phyloP scores from a whole-genome alignment of 257 asterid species.

The Parsonsia alboflavescens region DNA sequence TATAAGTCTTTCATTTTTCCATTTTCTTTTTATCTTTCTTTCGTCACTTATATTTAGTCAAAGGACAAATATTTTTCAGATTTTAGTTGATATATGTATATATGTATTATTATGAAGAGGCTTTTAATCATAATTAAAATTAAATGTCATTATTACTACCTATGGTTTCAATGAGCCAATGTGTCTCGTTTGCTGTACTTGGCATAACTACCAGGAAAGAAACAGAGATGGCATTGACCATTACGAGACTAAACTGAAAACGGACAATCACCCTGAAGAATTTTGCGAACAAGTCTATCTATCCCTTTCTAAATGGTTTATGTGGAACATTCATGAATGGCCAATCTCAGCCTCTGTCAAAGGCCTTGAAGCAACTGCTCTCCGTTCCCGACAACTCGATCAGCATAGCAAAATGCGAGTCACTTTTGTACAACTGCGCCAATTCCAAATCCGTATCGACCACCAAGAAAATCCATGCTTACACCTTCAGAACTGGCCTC shows the following conservation, averaged over 20 bases:
- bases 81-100: too few species aligned
- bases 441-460: constrained; percentile 43
- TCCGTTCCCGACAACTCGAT: neutral
- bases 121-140: too few species aligned
- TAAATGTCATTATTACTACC: too few species aligned
- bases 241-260: neutral
- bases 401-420: constrained; percentile 48
- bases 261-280: neutral
- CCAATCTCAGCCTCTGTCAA: constrained; percentile 35
- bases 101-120: too few species aligned
- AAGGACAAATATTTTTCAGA: too few species aligned
- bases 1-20: too few species aligned
- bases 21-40: too few species aligned
- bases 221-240: too few species aligned
- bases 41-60: too few species aligned
- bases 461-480: constrained; percentile 65
- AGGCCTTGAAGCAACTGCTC: constrained; percentile 19
- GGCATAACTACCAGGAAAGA: too few species aligned
- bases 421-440: constrained; percentile 58
- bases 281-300: neutral
- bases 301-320: neutral
- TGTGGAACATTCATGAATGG: constrained; percentile 31
- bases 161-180: too few species aligned
- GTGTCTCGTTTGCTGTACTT: too few species aligned
- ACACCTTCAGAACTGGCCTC: constrained; percentile 50